These are phyloP conservation scores for Hypoxylon rickii DNA, from an alignment of 495 filamentous ascomycete species.

Conservation along the genomic window DNA sequence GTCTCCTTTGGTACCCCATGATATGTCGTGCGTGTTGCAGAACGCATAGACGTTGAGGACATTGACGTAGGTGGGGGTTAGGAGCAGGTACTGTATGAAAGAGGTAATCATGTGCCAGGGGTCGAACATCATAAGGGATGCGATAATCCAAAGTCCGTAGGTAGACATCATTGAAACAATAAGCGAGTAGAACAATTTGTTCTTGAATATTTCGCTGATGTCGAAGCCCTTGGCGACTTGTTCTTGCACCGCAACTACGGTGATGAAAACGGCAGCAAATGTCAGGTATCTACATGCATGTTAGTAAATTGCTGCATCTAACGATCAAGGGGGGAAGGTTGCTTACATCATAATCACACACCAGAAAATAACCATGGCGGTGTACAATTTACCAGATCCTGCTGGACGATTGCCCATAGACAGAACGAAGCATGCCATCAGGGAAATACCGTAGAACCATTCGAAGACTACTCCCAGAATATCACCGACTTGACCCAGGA, in stretches of 20 bases:
- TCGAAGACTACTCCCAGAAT: conserved; percentile 89
- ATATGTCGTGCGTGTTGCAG: conserved; percentile 97
- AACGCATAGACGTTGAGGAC: conserved; percentile 98
- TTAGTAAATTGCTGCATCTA: conserved; percentile 19
- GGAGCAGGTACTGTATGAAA: conserved; percentile 93
- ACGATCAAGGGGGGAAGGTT: conserved; percentile 13
- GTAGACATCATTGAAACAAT: conserved; percentile 91
- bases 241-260: conserved; percentile 77
- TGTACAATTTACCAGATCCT: conserved; percentile 90
- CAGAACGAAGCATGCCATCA: conserved; percentile 94
- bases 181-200: conserved; percentile 88
- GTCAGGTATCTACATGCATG: conserved; percentile 69
- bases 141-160: conserved; percentile 90
- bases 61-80: conserved; percentile 95
- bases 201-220: conserved; percentile 74
- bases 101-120: conserved; percentile 99
- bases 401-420: conserved; percentile 96
- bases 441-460: conserved; percentile 91
- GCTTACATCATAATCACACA: conserved; percentile 85
- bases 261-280: conserved; percentile 95
- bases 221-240: conserved; percentile 68
- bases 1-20: conserved; percentile 96
- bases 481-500: conserved; percentile 74
- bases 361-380: conserved; percentile 98
- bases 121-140: conserved; percentile 94